These are phyloP conservation scores for Pythium pyrilobum DNA, from an alignment of 352 stramenopile species.

Conservation along the genomic window DNA sequence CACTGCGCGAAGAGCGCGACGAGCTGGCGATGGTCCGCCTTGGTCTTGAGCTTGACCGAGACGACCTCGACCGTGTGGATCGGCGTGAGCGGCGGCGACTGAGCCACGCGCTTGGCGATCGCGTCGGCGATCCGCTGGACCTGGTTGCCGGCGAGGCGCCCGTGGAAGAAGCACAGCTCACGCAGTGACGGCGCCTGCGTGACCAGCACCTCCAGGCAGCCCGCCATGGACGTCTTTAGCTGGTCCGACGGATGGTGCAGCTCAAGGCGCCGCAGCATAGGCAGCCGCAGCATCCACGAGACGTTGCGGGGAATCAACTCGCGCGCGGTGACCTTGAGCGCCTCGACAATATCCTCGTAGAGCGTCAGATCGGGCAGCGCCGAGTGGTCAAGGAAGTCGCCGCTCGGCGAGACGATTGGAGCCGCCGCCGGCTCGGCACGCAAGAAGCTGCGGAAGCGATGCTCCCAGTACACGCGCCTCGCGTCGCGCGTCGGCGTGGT, in stretches of 20 bases:
- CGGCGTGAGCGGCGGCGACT: background rate
- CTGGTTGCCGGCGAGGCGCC: slow-evolving; percentile 42
- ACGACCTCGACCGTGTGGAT: slow-evolving; percentile 56
- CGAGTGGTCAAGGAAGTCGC: background rate
- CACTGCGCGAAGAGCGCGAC: slow-evolving; percentile 32
- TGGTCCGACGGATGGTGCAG: slow-evolving; percentile 66
- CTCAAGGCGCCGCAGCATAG: slow-evolving; percentile 45
- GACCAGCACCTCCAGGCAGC: slow-evolving; percentile 32
- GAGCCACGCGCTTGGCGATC: slow-evolving; percentile 12
- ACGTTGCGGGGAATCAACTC: slow-evolving; percentile 53
- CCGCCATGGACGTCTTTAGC: slow-evolving; percentile 22
- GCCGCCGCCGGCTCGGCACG: background rate
- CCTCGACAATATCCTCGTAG: slow-evolving; percentile 50
- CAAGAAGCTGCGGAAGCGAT: slow-evolving; percentile 12
- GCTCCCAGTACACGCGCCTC: slow-evolving; percentile 18
- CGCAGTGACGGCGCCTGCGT: slow-evolving; percentile 24
- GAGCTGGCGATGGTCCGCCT: slow-evolving; percentile 30
- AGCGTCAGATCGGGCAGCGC: slow-evolving; percentile 13
- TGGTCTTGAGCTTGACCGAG: slow-evolving; percentile 51
- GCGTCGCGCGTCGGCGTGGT: background rate
- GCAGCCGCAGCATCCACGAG: slow-evolving; percentile 34
- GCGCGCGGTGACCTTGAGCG: slow-evolving; percentile 56
- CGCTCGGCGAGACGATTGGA: background rate
- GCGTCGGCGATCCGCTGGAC: slow-evolving; percentile 33
- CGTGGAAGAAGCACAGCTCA: slow-evolving; percentile 70